Evolutionary conservation across 257 asterid species (phyloP), one percentile per base, ranked within the genome.

Genomic region (Marsdenia floribunda): DNA sequence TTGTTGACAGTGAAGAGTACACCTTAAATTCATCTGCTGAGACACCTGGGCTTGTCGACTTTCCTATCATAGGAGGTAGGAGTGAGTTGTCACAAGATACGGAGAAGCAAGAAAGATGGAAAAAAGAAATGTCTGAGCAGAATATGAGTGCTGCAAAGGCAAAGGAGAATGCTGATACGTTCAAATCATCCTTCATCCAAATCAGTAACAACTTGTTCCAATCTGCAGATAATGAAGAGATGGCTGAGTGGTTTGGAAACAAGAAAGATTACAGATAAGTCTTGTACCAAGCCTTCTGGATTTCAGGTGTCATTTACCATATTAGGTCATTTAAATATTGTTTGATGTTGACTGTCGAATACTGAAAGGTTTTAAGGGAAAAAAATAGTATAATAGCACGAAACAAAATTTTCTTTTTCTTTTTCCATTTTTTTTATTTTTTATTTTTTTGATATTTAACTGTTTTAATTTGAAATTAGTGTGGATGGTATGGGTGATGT

Each of bases 61-160:
- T 94, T 82, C 98, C 98, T 4, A 75, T 94, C 50, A 35, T 80
- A 49, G 93, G 99, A 70, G 99, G 96, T 52, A 88, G 87, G 82
- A 88, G 97, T 68, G 84, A 86, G 68, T 75, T 90, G 80, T 90
- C 99, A 5, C 75, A 46, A 54, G 67, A 85, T 63, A 70, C 64
- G 55, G 81, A 80, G 53, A 83, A 72, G 77, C 97, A 83, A 75
- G 95, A 88, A 67, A 58, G 29, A 16, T 83, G 97, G 92, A 92
- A 82, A 82, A 82, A 7, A 83, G 85, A 84, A 80, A 85, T 83
- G 89, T 80, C 73, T 0, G 73, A 72, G 71, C 77, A 75, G 75
- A 83, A 72, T 29, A 78, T 76, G 68, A 80, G 44, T 21, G 72
- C 52, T 63, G 83, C 58, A 21, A 79, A 44, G 79, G 88, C 73